Evolutionary conservation across 176 grass and related monocot species (phyloP).

Genomic region (Leersia perrieri): DNA sequence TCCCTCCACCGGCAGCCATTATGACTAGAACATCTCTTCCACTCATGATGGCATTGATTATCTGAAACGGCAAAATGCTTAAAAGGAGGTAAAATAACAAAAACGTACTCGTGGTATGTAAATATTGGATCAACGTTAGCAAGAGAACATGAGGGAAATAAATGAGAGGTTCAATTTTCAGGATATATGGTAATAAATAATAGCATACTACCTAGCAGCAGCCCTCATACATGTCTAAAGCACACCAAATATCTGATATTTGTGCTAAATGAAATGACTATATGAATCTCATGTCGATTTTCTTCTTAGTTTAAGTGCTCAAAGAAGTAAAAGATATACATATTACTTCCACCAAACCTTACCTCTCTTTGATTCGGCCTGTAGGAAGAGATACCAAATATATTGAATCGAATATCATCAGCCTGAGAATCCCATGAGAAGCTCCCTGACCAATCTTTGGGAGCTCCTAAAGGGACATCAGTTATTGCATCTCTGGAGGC

Average conservation of each 20-base stretch:
- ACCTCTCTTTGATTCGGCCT: conserved; percentile 89
- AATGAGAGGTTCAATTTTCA: background rate
- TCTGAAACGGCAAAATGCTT: conserved; percentile 49
- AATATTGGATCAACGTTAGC: background rate
- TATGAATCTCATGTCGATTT: background rate
- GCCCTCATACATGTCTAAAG: conserved; percentile 18
- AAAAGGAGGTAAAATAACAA: conserved; percentile 14
- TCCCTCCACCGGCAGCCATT: conserved; percentile 95
- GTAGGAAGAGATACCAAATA: conserved; percentile 82
- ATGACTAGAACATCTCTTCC: conserved; percentile 86
- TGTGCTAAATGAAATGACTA: background rate
- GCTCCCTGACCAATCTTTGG: conserved; percentile 62
- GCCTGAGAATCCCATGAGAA: conserved; percentile 79
- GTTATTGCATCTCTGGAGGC: conserved; percentile 24
- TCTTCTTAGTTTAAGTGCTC: conserved; percentile 8
- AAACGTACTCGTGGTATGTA: conserved; percentile 8
- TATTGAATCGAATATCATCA: conserved; percentile 74
- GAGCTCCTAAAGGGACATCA: conserved; percentile 23
- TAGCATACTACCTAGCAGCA: background rate
- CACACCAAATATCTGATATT: background rate
- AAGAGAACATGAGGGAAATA: background rate
- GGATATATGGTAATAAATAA: too few species aligned
- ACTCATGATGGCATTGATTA: conserved; percentile 94
- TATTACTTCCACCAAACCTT: conserved; percentile 25
- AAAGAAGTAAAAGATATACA: background rate